Evolutionary conservation across 345 rosid genomes (phyloP).

Genomic region (Litchi chinensis): DNA sequence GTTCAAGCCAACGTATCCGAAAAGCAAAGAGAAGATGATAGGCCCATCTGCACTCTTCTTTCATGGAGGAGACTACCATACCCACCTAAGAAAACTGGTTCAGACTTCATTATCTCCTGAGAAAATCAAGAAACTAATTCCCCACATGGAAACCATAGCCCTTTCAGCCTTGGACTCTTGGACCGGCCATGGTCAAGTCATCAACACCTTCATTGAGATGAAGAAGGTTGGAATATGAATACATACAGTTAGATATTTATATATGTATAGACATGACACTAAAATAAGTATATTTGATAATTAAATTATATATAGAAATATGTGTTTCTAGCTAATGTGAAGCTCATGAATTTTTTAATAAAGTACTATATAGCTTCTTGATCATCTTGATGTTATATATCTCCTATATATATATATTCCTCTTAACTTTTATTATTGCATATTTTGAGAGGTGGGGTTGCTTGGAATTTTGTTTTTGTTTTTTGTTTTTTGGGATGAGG

Average conservation of each 20-base stretch:
- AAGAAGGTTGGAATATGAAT: constrained; percentile 56
- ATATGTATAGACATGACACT: too few species aligned
- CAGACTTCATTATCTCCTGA: constrained; percentile 60
- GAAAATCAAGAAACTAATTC: constrained; percentile 54
- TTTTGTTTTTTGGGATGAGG: too few species aligned
- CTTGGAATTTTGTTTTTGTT: constrained; percentile 8
- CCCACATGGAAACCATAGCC: constrained; percentile 57
- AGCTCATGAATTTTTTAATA: too few species aligned
- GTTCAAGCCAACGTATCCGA: constrained; percentile 93
- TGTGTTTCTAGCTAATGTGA: too few species aligned
- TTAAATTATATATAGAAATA: too few species aligned
- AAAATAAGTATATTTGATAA: too few species aligned
- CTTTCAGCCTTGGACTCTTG: constrained; percentile 59
- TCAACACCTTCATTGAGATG: constrained; percentile 72
- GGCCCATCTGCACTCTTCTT: constrained; percentile 84
- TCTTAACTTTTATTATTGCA: too few species aligned
- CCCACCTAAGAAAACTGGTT: constrained; percentile 66
- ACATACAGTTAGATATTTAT: too few species aligned
- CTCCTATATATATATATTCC: too few species aligned
- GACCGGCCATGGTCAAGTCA: constrained; percentile 33
- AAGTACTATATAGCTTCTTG: too few species aligned
- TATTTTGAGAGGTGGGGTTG: neutral
- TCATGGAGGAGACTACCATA: constrained; percentile 79
- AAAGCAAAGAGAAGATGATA: constrained; percentile 77
- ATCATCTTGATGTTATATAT: too few species aligned